Conservation (phyloP, 441 rosid species). For the Populus hybrid region DNA sequence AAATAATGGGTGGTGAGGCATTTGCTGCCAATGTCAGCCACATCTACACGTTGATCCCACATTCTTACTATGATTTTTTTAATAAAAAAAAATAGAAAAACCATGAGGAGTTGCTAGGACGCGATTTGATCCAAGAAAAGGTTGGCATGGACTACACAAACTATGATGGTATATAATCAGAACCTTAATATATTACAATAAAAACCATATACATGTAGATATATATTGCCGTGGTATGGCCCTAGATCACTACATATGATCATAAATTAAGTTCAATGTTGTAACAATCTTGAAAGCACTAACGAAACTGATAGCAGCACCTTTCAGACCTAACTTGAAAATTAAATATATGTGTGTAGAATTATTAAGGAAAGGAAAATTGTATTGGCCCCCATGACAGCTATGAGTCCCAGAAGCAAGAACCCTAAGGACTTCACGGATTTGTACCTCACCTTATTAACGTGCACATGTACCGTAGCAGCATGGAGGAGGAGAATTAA, state of each 20-base stretch:
- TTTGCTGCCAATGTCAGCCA: not conserved
- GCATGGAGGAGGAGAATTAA: not conserved
- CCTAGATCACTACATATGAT: not conserved
- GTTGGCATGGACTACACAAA: not conserved
- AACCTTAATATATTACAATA: not conserved
- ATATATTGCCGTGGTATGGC: not conserved
- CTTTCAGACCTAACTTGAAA: not conserved
- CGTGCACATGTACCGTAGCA: conserved; percentile 19
- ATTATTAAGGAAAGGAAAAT: not conserved
- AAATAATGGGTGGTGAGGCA: not conserved
- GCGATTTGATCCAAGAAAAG: not conserved
- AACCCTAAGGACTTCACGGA: conserved; percentile 20
- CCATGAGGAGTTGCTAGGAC: not conserved
- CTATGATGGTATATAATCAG: not conserved
- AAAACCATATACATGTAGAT: not conserved
- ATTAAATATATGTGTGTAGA: not conserved
- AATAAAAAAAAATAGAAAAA: not conserved
- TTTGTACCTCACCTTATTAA: conserved; percentile 11
- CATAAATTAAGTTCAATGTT: not conserved
- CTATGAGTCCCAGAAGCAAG: conserved; percentile 4
- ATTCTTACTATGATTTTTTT: not conserved
- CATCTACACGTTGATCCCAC: not conserved
- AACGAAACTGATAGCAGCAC: not conserved
- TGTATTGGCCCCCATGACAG: conserved; percentile 16
- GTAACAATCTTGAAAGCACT: not conserved